phyloP scores from a whole-genome alignment of 176 grass and related monocot species.

The Coix lacrymajobi region DNA sequence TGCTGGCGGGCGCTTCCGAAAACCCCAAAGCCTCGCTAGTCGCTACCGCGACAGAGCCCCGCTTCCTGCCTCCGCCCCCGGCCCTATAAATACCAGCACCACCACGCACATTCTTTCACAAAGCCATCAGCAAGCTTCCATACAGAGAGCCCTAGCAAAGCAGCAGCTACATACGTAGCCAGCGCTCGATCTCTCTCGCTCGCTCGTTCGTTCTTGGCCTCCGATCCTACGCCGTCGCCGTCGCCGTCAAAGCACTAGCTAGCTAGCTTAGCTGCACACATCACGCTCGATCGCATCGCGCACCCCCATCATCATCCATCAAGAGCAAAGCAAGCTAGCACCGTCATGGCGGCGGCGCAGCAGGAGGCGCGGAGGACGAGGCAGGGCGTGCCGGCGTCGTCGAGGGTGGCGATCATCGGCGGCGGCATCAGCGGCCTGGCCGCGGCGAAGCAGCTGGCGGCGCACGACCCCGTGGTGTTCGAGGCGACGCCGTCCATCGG shows the following conservation, averaged over 20 bases:
- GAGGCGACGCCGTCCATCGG: constrained; percentile 70
- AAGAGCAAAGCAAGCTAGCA: neutral
- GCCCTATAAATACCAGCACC: constrained; percentile 50
- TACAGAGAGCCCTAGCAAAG: neutral
- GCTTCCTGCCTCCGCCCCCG: neutral
- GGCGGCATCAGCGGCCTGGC: constrained; percentile 84
- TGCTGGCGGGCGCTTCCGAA: neutral
- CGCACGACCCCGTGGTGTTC: constrained; percentile 71
- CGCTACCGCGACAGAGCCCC: neutral
- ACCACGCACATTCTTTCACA: neutral
- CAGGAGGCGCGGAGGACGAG: constrained; percentile 30
- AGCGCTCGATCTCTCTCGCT: neutral
- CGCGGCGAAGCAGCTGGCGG: constrained; percentile 72
- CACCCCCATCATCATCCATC: neutral
- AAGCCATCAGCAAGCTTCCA: neutral
- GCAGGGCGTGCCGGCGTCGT: constrained; percentile 17
- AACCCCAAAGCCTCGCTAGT: neutral
- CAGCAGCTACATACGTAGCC: neutral
- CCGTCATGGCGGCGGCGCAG: neutral
- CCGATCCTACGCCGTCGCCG: neutral
- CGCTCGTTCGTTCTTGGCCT: neutral
- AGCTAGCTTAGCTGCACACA: neutral
- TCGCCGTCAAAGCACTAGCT: neutral
- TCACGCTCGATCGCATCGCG: neutral
- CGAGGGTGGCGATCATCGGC: constrained; percentile 86